Percentiles rank a stretch among this genome's conserved stretches.
These are phyloP conservation scores for Vanderwaltozyma verrucispora DNA, from an alignment of 805 yeast species.

Conservation along the genomic window DNA sequence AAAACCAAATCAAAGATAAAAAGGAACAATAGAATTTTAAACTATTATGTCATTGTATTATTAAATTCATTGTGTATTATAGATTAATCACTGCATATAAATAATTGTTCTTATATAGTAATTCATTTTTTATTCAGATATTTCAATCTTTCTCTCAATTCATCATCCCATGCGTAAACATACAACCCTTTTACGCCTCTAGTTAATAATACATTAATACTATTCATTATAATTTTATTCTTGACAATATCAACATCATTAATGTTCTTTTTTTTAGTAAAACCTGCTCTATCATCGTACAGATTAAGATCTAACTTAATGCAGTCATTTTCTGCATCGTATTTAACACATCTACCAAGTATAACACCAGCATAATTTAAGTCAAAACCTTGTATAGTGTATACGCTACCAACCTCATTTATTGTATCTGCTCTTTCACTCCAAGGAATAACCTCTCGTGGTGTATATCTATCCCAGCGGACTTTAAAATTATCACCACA, in stretches of 20 bases:
- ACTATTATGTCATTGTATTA: too few relatives aligned
- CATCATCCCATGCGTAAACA: conserved; percentile 34
- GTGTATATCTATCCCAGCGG: conserved; percentile 39
- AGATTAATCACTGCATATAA: too few relatives aligned
- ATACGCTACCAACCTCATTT: conserved; percentile 40
- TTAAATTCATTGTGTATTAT: too few relatives aligned
- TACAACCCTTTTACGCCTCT: conserved; percentile 37
- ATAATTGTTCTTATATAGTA: conserved; percentile 9
- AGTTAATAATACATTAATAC: conserved; percentile 36
- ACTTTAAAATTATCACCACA: conserved; percentile 35
- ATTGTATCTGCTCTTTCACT: conserved; percentile 36
- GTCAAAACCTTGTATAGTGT: conserved; percentile 40
- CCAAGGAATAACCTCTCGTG: conserved; percentile 34
- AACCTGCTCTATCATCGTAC: conserved; percentile 39
- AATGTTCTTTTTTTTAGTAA: conserved; percentile 34
- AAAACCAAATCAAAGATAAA: not conserved
- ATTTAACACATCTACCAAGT: conserved; percentile 34
- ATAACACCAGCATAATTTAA: conserved; percentile 39
- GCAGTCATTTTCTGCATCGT: conserved; percentile 29
- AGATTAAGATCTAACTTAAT: conserved; percentile 29
- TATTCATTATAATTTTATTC: conserved; percentile 33
- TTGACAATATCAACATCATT: conserved; percentile 29
- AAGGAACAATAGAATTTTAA: not conserved
- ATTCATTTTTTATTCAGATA: too few relatives aligned
- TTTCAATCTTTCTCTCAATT: conserved; percentile 29